Evolutionary conservation across 1,284 basidiomycete genomes (phyloP).

Genomic region (Microbotryum violaceum): DNA sequence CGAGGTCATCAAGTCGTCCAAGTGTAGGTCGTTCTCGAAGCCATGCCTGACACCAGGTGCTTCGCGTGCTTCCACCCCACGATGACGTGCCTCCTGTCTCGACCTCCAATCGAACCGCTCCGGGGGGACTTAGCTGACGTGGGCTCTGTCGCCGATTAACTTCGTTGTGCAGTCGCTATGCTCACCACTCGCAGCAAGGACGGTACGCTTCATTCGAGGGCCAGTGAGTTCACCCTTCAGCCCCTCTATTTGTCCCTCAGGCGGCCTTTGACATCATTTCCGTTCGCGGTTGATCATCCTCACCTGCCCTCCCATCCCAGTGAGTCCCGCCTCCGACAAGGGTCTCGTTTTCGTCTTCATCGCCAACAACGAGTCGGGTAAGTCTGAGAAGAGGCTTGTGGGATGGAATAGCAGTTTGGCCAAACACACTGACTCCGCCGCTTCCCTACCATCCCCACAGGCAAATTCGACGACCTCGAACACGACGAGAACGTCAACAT

Average conservation of each 20-base stretch:
- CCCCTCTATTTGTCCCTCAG: conserved; percentile 45
- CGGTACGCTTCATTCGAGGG: conserved; percentile 74
- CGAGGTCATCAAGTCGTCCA: conserved; percentile 24
- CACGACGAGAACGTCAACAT: conserved; percentile 43
- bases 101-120: too few relatives aligned
- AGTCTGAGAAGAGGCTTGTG: background rate
- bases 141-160: too few relatives aligned
- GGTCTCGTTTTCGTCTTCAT: conserved; percentile 55
- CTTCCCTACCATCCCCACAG: background rate
- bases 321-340: conserved; percentile 21
- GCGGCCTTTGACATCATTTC: background rate
- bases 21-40: conserved; percentile 7
- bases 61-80: too few relatives aligned
- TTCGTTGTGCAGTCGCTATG: conserved; percentile 60
- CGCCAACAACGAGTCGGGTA: conserved; percentile 59
- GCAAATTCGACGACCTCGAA: conserved; percentile 30
- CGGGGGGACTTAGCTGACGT: too few relatives aligned
- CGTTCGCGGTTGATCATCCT: background rate
- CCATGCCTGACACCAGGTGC: too few relatives aligned
- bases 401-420: background rate
- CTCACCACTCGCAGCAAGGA: conserved; percentile 67
- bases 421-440: too few relatives aligned
- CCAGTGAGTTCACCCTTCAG: conserved; percentile 47
- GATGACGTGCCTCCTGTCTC: background rate
- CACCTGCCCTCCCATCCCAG: background rate